Evolutionary conservation across 257 asterid species (phyloP).

Genomic region (Penstemon barbatus): DNA sequence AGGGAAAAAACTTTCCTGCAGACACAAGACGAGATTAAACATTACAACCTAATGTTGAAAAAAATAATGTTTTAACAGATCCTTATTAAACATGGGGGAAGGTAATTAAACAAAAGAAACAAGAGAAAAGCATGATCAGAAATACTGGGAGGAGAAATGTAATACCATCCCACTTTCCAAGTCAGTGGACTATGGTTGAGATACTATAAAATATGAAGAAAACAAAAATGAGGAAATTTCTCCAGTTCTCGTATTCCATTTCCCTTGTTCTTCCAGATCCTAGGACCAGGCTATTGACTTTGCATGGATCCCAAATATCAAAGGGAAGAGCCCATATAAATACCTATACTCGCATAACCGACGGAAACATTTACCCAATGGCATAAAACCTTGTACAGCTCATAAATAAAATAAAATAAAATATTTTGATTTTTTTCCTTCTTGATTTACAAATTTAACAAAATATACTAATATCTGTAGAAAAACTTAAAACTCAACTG

Average conservation of each 20-base stretch:
- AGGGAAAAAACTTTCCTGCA: constrained; percentile 85
- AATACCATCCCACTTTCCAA: not conserved
- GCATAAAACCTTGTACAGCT: not conserved
- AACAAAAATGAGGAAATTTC: too few species aligned
- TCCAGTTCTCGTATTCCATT: too few species aligned
- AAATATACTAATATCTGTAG: too few species aligned
- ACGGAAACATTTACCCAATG: not conserved
- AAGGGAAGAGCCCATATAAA: not conserved
- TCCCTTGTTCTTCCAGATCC: too few species aligned
- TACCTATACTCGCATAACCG: not conserved
- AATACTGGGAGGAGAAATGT: not conserved
- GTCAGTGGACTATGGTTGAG: not conserved
- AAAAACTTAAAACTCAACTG: too few species aligned
- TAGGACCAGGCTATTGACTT: too few species aligned
- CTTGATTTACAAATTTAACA: not conserved
- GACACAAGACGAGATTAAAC: constrained; percentile 18
- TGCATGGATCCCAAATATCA: not conserved
- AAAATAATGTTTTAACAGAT: not conserved
- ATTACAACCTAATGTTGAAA: constrained; percentile 8
- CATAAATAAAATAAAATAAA: not conserved
- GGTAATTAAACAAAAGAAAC: not conserved
- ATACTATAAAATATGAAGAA: not conserved
- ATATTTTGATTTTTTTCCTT: not conserved
- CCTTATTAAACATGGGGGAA: not conserved
- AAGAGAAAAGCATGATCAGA: not conserved